phyloP scores from a whole-genome alignment of 305 asterid genomes.

The Withania somnifera region DNA sequence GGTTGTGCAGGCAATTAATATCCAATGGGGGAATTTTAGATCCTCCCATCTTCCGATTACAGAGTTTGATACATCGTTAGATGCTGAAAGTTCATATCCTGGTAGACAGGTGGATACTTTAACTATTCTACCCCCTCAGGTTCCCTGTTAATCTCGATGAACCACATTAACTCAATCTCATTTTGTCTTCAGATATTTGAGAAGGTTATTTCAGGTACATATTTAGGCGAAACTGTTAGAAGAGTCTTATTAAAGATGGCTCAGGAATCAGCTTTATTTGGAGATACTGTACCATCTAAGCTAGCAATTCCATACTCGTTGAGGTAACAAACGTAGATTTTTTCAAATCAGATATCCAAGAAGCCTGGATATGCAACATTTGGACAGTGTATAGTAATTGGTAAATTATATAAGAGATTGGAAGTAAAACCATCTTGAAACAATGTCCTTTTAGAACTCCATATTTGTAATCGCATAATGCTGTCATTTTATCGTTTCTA shows the following conservation, averaged over 20 bases:
- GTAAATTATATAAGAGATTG: background rate
- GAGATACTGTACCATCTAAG: conserved; percentile 48
- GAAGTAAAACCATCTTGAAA: background rate
- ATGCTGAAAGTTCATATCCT: conserved; percentile 48
- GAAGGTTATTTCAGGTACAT: conserved; percentile 64
- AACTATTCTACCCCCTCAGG: background rate
- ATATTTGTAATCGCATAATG: background rate
- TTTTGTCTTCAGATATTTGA: conserved; percentile 47
- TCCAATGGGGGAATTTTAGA: conserved; percentile 65
- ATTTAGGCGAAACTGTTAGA: conserved; percentile 69
- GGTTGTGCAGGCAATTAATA: conserved; percentile 42
- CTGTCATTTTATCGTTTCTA: background rate
- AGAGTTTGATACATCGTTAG: conserved; percentile 45
- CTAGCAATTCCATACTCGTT: conserved; percentile 40
- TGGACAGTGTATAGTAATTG: background rate
- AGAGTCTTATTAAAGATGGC: conserved; percentile 54
- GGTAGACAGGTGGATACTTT: conserved; percentile 30
- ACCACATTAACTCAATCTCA: conserved; percentile 2
- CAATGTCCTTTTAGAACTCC: background rate
- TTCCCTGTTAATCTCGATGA: background rate
- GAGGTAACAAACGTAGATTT: conserved; percentile 24
- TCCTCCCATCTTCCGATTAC: conserved; percentile 57
- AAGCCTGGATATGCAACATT: background rate
- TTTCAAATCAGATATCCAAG: background rate
- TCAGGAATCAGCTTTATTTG: conserved; percentile 50